phyloP scores from a whole-genome alignment of 352 stramenopile species.

The Globisporangium echinulatum region DNA sequence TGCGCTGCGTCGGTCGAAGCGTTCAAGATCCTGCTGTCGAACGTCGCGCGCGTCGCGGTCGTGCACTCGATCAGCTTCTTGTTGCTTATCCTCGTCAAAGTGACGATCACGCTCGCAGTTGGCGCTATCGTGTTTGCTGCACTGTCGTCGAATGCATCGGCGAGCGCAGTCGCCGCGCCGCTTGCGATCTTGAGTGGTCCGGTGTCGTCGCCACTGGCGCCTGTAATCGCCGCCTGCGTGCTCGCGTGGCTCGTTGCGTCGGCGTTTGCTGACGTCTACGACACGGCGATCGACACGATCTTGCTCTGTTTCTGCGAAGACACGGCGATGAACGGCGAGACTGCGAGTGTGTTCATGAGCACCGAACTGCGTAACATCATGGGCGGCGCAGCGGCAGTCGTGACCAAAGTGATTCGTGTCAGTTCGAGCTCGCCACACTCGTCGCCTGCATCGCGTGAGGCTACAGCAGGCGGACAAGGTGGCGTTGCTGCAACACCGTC shows the following conservation, averaged over 20 bases:
- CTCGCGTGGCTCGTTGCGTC: slow-evolving; percentile 88
- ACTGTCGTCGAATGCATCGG: slow-evolving; percentile 25
- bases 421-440: not conserved
- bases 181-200: slow-evolving; percentile 62
- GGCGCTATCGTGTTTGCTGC: slow-evolving; percentile 41
- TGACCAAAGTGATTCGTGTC: slow-evolving; percentile 39
- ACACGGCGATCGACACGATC: slow-evolving; percentile 93
- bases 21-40: slow-evolving; percentile 91
- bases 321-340: slow-evolving; percentile 50
- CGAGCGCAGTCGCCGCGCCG: slow-evolving; percentile 21
- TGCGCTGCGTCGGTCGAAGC: slow-evolving; percentile 88
- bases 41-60: slow-evolving; percentile 87
- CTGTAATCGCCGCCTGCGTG: slow-evolving; percentile 75
- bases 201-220: slow-evolving; percentile 87
- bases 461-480: not conserved
- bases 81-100: slow-evolving; percentile 92
- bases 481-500: not conserved
- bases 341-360: slow-evolving; percentile 74
- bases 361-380: slow-evolving; percentile 60
- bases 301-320: slow-evolving; percentile 97
- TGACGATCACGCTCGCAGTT: slow-evolving; percentile 61
- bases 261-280: slow-evolving; percentile 93
- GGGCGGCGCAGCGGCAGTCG: slow-evolving; percentile 22
- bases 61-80: slow-evolving; percentile 91
- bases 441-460: not conserved